Evolutionary conservation across 1,284 basidiomycete genomes (phyloP).

Genomic region (Stygiomarasmius scandens): DNA sequence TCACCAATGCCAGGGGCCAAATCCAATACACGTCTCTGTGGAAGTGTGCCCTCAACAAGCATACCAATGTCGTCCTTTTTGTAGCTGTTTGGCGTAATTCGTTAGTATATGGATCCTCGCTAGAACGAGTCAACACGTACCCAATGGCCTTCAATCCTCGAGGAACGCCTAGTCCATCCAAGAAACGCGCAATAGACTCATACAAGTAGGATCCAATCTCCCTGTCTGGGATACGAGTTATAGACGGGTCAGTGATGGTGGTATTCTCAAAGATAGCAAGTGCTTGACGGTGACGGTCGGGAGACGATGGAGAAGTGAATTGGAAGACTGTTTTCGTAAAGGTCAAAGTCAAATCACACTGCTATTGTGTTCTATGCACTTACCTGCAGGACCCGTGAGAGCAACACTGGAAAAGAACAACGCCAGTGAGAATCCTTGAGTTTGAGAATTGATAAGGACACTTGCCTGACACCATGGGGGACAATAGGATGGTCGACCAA

Average conservation of each 20-base stretch:
- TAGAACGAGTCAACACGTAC: conserved; percentile 24
- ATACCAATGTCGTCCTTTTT: conserved; percentile 60
- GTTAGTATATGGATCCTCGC: too few relatives aligned
- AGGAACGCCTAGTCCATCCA: conserved; percentile 86
- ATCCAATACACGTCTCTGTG: conserved; percentile 86
- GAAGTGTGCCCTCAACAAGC: conserved; percentile 86
- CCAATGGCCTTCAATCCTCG: conserved; percentile 88
- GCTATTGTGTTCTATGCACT: background rate
- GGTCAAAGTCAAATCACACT: background rate
- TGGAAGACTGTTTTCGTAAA: conserved; percentile 71
- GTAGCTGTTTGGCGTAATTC: conserved; percentile 52
- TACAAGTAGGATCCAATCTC: conserved; percentile 84
- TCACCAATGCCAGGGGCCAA: conserved; percentile 85
- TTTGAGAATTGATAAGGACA: conserved; percentile 9
- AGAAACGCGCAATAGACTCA: conserved; percentile 90
- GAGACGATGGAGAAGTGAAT: conserved; percentile 91
- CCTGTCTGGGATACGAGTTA: conserved; percentile 76
- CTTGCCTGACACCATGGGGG: conserved; percentile 84
- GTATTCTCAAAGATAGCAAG: conserved; percentile 82
- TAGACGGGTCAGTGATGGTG: conserved; percentile 65
- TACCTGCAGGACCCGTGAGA: conserved; percentile 84
- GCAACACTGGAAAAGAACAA: conserved; percentile 57
- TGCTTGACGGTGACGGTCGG: conserved; percentile 88
- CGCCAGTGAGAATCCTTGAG: conserved; percentile 1
- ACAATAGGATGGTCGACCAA: conserved; percentile 85